phyloP scores from a whole-genome alignment of 2,329 filamentous ascomycete species.

The Mollisiaceae sp. region DNA sequence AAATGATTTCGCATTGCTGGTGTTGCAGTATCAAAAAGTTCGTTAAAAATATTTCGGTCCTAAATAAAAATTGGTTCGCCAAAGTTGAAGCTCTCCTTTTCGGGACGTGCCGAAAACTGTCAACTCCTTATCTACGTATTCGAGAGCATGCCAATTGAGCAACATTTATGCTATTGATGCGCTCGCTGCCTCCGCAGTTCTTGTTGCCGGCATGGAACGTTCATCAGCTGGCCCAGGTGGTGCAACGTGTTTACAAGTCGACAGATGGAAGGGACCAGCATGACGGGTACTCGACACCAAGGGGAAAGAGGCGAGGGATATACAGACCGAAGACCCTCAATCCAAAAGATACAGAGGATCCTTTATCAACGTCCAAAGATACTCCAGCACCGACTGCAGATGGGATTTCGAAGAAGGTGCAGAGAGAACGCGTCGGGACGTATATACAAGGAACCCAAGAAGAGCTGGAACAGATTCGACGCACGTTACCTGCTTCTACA shows the following conservation, averaged over 20 bases:
- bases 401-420: too few relatives aligned
- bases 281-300: background rate
- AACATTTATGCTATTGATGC: slow-evolving; percentile 51
- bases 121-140: slow-evolving; percentile 19
- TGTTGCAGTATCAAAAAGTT: slow-evolving; percentile 13
- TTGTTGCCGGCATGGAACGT: slow-evolving; percentile 48
- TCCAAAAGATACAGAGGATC: background rate
- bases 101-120: slow-evolving; percentile 10
- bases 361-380: background rate
- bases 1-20: slow-evolving; percentile 24
- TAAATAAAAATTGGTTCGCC: slow-evolving; percentile 16
- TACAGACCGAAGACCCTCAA: background rate
- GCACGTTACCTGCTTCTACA: too few relatives aligned
- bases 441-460: too few relatives aligned
- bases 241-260: slow-evolving; percentile 25
- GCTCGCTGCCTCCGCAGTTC: slow-evolving; percentile 49
- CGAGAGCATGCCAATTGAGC: slow-evolving; percentile 35
- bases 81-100: slow-evolving; percentile 16
- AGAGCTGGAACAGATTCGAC: too few relatives aligned
- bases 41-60: slow-evolving; percentile 21
- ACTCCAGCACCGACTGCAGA: background rate
- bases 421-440: too few relatives aligned
- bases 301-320: background rate
- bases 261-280: background rate
- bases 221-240: slow-evolving; percentile 38